Base-by-base conservation (phyloP, 345 rosid species). In the Ailanthus altissimus region DNA sequence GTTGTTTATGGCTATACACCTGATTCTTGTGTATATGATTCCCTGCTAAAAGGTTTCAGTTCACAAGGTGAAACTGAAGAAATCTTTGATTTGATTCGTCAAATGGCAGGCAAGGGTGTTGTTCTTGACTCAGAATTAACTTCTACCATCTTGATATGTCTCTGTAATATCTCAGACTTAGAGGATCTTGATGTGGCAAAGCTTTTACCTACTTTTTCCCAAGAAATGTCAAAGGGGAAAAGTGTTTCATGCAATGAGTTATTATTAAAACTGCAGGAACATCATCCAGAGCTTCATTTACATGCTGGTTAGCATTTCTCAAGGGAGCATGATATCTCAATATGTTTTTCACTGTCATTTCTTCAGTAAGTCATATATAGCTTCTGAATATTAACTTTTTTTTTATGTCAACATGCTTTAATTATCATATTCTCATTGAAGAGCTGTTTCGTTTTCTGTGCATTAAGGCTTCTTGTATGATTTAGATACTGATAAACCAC, bases 1-100 rank as follows among this genome's bases (percentile, higher is more conserved):
- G 77, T 89, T 69, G 85, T 85, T 40, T 79, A 80, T 23, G 97
- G 97, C 63, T 73, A 83, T 76, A 79, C 59, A 77, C 90, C 94
- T 25, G 84, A 80, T 73, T 76, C 75, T 42, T 64, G 68, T 75
- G 80, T 85, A 38, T 85, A 80, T 78, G 93, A 92, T 78, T 89
- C 89, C 58, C 85, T 92, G 73, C 75, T 92, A 81, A 90, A 83
- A 84, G 85, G 84, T 72, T 82, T 85, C 62, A 69, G 84, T 67
- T 77, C 79, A 40, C 78, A 75, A 66, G 92, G 87, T 40, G 87
- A 89, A 70, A 72, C 82, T 16, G 88, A 83, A n/a, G 89, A 86
- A 69, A 77, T 86, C 77, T 80, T 77, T 40, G 83, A 79, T 53
- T 73, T 92, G 81, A 82, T 89, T 26, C 83, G 64, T 56, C 79